These are phyloP conservation scores for Tetramitus jugosus DNA, from an alignment of 208 protist species.

Conservation along the genomic window DNA sequence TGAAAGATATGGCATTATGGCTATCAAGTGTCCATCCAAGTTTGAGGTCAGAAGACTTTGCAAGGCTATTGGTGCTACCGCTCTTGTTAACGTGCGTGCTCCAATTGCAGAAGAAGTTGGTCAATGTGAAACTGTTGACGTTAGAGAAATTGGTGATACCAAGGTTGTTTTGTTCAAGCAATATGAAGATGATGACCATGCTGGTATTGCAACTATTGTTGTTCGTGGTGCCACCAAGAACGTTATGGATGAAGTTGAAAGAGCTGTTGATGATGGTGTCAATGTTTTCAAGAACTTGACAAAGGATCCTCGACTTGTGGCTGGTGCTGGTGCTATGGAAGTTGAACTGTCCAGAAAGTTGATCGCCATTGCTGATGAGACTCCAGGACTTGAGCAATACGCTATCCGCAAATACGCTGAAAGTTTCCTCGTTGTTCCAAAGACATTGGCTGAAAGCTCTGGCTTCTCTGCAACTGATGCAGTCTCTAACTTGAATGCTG, in stretches of 20 bases:
- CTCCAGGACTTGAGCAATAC: constrained; percentile 94
- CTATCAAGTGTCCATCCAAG: constrained; percentile 91
- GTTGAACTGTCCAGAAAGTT: constrained; percentile 71
- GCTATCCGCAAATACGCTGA: constrained; percentile 93
- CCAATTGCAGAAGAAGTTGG: constrained; percentile 89
- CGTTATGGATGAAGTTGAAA: constrained; percentile 85
- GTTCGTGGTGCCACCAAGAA: constrained; percentile 95
- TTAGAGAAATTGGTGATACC: constrained; percentile 89
- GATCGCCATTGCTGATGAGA: constrained; percentile 67
- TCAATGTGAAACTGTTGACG: constrained; percentile 78
- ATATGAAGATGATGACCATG: constrained; percentile 54
- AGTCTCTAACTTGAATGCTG: constrained; percentile 86
- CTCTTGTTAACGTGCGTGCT: constrained; percentile 76
- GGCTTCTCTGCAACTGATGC: constrained; percentile 88
- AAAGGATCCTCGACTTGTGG: constrained; percentile 83
- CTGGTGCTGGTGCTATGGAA: constrained; percentile 94
- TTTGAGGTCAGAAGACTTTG: constrained; percentile 97
- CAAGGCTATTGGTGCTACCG: constrained; percentile 83
- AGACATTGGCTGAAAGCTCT: constrained; percentile 94
- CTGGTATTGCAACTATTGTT: constrained; percentile 94
- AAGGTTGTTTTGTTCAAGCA: constrained; percentile 90
- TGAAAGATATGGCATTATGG: constrained; percentile 95
- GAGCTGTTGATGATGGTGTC: constrained; percentile 93
- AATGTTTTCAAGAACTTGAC: constrained; percentile 93
- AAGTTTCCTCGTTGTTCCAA: constrained; percentile 91